A percentile compares a stretch with the other conserved stretches of the same genome.
These are phyloP conservation scores for Ophiostoma triangulosporum DNA, from an alignment of 2,329 filamentous ascomycete species.

Conservation along the genomic window DNA sequence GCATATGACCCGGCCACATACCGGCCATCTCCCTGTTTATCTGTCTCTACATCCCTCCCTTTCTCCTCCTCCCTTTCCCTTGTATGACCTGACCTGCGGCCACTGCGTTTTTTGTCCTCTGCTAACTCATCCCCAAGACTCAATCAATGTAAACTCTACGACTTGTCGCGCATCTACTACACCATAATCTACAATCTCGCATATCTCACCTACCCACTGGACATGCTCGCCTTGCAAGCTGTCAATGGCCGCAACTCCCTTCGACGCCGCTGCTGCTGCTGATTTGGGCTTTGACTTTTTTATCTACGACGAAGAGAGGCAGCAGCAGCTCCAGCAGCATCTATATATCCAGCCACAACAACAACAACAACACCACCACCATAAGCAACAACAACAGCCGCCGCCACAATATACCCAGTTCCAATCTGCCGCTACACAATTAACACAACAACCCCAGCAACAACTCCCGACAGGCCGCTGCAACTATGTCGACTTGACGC, in stretches of 20 bases:
- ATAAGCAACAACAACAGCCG: neutral
- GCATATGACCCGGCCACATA: neutral
- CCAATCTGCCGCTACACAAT: neutral
- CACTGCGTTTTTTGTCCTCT: neutral
- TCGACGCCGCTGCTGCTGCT: conserved; percentile 23
- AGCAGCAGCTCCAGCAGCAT: neutral
- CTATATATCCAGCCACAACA: neutral
- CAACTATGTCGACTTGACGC: conserved; percentile 42
- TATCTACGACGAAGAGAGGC: conserved; percentile 8
- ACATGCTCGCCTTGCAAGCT: conserved; percentile 16
- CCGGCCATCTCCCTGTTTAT: neutral
- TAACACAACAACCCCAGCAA: conserved; percentile 6
- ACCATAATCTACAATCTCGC: too few species aligned
- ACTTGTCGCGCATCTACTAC: too few species aligned
- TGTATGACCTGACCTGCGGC: neutral
- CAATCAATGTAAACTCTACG: conserved; percentile 2
- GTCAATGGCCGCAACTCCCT: conserved; percentile 40
- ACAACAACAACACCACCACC: neutral
- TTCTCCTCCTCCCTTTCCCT: neutral
- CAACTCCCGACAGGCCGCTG: conserved; percentile 39
- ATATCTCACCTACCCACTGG: neutral
- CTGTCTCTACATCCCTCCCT: neutral
- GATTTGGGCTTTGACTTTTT: conserved; percentile 33
- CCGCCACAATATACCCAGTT: neutral
- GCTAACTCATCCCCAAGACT: neutral